phyloP scores from a whole-genome alignment of 495 filamentous ascomycete genomes.

The Lophium mytilinum region DNA sequence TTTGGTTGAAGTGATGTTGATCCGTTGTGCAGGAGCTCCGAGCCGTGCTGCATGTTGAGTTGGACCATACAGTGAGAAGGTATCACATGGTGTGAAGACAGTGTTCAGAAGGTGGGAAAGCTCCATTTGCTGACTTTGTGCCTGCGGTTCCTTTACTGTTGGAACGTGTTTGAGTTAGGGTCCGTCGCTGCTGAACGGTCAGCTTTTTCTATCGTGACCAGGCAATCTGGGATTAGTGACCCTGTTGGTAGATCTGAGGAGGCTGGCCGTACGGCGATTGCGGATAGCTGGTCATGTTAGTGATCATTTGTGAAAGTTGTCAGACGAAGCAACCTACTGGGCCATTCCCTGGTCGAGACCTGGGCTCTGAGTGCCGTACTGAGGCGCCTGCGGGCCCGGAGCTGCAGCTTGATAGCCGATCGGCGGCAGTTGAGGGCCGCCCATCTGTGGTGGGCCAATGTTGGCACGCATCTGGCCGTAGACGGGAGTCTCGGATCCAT shows the following conservation, averaged over 20 bases:
- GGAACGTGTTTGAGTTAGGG: conserved; percentile 12
- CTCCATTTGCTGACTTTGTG: too few species aligned
- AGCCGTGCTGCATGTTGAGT: too few species aligned
- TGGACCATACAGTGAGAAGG: too few species aligned
- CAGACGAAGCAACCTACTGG: conserved; percentile 49
- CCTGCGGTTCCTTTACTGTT: conserved; percentile 4
- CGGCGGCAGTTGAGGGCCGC: conserved; percentile 68
- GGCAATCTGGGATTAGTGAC: conserved; percentile 43
- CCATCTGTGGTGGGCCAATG: conserved; percentile 2
- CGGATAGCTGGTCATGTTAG: conserved; percentile 50
- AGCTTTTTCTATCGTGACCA: conserved; percentile 4
- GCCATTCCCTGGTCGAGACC: conserved; percentile 45
- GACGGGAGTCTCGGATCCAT: conserved; percentile 29
- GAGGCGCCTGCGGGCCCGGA: conserved; percentile 34
- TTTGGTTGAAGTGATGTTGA: too few species aligned
- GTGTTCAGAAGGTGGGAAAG: too few species aligned
- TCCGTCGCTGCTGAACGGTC: conserved; percentile 19
- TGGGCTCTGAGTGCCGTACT: conserved; percentile 58
- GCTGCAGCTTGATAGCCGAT: conserved; percentile 70
- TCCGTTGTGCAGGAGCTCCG: too few species aligned
- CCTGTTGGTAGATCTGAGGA: conserved; percentile 66
- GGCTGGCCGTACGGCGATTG: conserved; percentile 67
- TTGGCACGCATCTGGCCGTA: conserved; percentile 25
- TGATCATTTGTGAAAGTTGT: conserved; percentile 48
- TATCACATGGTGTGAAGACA: too few species aligned